phyloP scores from a whole-genome alignment of 2,329 filamentous ascomycete species.

The Aaosphaeria arxii region DNA sequence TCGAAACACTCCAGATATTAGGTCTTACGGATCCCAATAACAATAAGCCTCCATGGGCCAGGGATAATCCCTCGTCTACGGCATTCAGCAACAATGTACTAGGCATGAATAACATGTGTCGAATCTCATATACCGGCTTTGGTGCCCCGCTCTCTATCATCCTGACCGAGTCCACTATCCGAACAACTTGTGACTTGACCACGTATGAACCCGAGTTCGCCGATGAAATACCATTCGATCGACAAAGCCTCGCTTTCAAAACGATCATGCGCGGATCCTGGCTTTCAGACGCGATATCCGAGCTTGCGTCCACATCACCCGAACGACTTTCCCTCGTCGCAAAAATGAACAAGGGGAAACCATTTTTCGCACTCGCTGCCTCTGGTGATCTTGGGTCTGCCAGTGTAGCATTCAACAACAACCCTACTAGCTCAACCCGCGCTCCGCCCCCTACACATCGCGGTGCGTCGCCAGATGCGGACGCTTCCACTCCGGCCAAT shows the following conservation, averaged over 20 bases:
- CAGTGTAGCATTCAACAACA: conserved; percentile 57
- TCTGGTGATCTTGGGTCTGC: conserved; percentile 59
- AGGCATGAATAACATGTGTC: conserved; percentile 82
- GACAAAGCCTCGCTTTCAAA: conserved; percentile 78
- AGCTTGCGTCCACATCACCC: conserved; percentile 68
- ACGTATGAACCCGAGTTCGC: conserved; percentile 68
- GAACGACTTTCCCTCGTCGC: conserved; percentile 63
- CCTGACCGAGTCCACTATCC: conserved; percentile 77
- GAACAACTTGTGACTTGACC: conserved; percentile 73
- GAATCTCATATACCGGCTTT: conserved; percentile 69
- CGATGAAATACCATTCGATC: conserved; percentile 87
- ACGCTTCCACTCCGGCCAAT: conserved; percentile 9
- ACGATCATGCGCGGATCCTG: conserved; percentile 85
- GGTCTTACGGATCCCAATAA: conserved; percentile 57
- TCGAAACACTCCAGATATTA: conserved; percentile 95
- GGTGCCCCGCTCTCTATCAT: conserved; percentile 81
- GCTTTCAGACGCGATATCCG: conserved; percentile 69
- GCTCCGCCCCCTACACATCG: conserved; percentile 8
- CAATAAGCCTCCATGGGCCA: conserved; percentile 36
- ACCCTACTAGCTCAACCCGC: conserved; percentile 9
- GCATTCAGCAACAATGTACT: conserved; percentile 82
- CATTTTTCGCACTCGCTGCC: conserved; percentile 70
- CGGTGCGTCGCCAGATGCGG: conserved; percentile 10
- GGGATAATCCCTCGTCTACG: conserved; percentile 55
- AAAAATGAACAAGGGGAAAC: conserved; percentile 43